phyloP scores from a whole-genome alignment of 2,329 filamentous ascomycete species.

The Pleomassaria siparia region DNA sequence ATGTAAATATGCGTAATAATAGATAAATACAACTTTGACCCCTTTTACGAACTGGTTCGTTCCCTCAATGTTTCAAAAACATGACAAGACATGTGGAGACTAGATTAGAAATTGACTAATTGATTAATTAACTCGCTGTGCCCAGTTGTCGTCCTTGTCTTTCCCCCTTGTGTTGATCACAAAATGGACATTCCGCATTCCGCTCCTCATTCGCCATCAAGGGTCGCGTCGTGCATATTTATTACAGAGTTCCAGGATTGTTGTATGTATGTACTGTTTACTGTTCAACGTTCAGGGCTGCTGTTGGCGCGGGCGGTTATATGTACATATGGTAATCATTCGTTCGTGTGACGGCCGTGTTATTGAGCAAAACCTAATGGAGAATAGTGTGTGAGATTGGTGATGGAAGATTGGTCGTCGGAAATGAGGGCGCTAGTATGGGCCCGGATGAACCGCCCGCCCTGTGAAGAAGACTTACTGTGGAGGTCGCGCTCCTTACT shows the following conservation, averaged over 20 bases:
- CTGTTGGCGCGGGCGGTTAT: not conserved
- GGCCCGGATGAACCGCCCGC: too few relatives aligned
- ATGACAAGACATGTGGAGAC: too few relatives aligned
- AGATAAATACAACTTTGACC: too few relatives aligned
- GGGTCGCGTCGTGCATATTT: conserved; percentile 6
- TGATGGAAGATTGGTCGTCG: conserved; percentile 1
- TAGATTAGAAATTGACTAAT: conserved; percentile 22
- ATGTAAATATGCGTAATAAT: conserved; percentile 10
- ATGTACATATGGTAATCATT: not conserved
- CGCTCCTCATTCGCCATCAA: not conserved
- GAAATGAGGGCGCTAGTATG: conserved; percentile 1
- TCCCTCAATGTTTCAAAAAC: too few relatives aligned
- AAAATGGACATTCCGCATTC: conserved; percentile 8
- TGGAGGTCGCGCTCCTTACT: not conserved
- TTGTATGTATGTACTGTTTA: too few relatives aligned
- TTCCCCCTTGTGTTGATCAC: conserved; percentile 8
- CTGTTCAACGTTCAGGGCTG: too few relatives aligned
- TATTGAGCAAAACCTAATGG: conserved; percentile 9
- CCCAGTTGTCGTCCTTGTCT: conserved; percentile 6
- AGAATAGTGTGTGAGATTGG: conserved; percentile 14
- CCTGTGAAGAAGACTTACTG: too few relatives aligned
- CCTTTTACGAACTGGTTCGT: conserved; percentile 4
- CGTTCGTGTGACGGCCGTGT: conserved; percentile 9
- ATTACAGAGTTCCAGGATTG: too few relatives aligned
- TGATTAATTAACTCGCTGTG: too few relatives aligned